Conservation (phyloP, 352 stramenopile species). For the Globisporangium solare region DNA sequence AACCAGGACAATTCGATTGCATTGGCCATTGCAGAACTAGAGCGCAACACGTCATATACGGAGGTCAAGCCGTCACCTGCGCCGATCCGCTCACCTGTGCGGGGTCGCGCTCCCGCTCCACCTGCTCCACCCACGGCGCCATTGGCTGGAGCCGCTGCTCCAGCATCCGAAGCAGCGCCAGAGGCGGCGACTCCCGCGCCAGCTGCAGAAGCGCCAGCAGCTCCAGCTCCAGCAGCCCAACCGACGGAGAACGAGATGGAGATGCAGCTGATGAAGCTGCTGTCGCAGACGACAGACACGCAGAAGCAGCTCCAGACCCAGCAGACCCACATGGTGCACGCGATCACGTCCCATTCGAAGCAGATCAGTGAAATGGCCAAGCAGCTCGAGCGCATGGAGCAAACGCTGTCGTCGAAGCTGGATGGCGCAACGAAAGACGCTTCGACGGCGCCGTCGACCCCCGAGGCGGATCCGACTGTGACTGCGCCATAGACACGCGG, state of each 20-base stretch:
- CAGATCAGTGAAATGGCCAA: conserved; percentile 78
- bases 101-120: conserved; percentile 10
- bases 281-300: conserved; percentile 77
- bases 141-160: background rate
- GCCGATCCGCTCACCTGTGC: conserved; percentile 10
- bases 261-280: conserved; percentile 58
- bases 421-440: conserved; percentile 9
- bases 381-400: conserved; percentile 78
- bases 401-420: conserved; percentile 55
- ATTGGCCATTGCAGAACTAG: conserved; percentile 11
- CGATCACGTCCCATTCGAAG: conserved; percentile 69
- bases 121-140: conserved; percentile 8
- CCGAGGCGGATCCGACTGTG: background rate
- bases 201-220: conserved; percentile 7
- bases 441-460: background rate
- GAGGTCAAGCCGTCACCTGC: conserved; percentile 14
- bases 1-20: conserved; percentile 15
- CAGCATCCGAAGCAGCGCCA: background rate
- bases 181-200: background rate
- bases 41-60: conserved; percentile 21
- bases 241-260: conserved; percentile 67
- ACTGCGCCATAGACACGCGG: background rate
- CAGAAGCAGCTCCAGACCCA: conserved; percentile 79
- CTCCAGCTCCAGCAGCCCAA: conserved; percentile 8
- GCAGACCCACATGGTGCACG: conserved; percentile 76